Conservation (phyloP, 306 rosid genomes). For the Rosa chinensis region DNA sequence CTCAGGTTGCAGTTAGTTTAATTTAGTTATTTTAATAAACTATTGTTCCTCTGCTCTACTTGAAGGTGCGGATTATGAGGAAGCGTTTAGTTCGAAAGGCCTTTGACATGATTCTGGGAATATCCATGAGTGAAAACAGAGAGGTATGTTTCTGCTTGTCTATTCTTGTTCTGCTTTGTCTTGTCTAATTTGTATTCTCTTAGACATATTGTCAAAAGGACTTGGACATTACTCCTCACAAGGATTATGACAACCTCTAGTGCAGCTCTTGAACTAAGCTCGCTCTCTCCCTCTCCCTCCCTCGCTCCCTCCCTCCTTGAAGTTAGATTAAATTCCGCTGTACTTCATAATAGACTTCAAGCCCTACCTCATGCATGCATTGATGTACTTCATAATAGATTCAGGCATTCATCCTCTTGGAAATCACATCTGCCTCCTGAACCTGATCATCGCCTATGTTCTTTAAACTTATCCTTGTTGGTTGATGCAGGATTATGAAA, state of each 20-base stretch:
- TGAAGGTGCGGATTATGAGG: constrained; percentile 95
- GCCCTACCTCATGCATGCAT: background rate
- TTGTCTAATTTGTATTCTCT: background rate
- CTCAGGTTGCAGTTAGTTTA: constrained; percentile 10
- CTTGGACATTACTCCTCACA: background rate
- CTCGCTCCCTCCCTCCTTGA: background rate
- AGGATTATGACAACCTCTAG: background rate
- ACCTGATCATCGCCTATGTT: constrained; percentile 5
- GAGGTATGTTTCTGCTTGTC: constrained; percentile 50
- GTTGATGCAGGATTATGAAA: constrained; percentile 81
- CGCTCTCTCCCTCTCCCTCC: background rate
- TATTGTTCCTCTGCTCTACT: constrained; percentile 23
- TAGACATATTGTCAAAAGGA: background rate
- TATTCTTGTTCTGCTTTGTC: background rate
- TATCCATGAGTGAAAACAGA: constrained; percentile 87
- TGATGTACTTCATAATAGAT: background rate
- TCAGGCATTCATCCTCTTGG: background rate
- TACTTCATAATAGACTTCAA: background rate
- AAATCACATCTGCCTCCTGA: background rate
- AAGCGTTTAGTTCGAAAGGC: constrained; percentile 93
- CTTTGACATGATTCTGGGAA: constrained; percentile 94
- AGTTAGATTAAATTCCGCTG: too few relatives aligned
- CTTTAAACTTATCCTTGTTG: constrained; percentile 10
- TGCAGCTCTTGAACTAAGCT: background rate
- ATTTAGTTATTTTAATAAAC: constrained; percentile 3